A percentile compares a stretch with the other conserved stretches of the same genome.
Conservation (phyloP, 2,329 filamentous ascomycete genomes). For the Colletotrichum costaricense region DNA sequence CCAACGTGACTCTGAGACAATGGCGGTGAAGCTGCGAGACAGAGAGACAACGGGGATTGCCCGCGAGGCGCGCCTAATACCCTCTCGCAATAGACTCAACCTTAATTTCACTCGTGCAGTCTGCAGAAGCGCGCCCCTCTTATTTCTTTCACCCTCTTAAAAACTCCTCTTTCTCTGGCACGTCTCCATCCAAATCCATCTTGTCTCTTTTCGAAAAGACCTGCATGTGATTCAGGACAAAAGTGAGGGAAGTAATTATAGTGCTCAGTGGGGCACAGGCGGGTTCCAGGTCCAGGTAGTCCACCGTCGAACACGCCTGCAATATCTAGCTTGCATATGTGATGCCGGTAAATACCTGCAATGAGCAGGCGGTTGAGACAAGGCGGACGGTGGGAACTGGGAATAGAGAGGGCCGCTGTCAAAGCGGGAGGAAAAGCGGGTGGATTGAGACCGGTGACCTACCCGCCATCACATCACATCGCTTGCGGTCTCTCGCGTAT, state of each 20-base stretch:
- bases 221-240: not conserved
- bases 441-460: not conserved
- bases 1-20: slow-evolving; percentile 3
- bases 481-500: slow-evolving; percentile 10
- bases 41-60: not conserved
- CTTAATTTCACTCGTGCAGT: not conserved
- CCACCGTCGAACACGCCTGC: slow-evolving; percentile 3
- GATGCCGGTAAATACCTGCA: slow-evolving; percentile 19
- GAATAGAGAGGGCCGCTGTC: slow-evolving; percentile 1
- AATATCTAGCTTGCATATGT: slow-evolving; percentile 22
- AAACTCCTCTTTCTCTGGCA: not conserved
- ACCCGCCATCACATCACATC: not conserved
- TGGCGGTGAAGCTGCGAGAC: slow-evolving; percentile 3
- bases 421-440: slow-evolving; percentile 17
- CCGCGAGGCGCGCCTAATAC: not conserved
- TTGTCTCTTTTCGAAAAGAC: not conserved
- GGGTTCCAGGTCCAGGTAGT: not conserved
- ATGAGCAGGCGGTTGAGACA: slow-evolving; percentile 28
- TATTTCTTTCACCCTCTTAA: too few relatives aligned
- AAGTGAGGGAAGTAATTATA: not conserved
- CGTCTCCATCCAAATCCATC: not conserved
- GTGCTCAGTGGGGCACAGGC: not conserved
- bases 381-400: not conserved
- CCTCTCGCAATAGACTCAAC: not conserved
- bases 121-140: not conserved